Evolutionary conservation across 306 rosid species (phyloP).

Genomic region (Vigna reflexopilosa): DNA sequence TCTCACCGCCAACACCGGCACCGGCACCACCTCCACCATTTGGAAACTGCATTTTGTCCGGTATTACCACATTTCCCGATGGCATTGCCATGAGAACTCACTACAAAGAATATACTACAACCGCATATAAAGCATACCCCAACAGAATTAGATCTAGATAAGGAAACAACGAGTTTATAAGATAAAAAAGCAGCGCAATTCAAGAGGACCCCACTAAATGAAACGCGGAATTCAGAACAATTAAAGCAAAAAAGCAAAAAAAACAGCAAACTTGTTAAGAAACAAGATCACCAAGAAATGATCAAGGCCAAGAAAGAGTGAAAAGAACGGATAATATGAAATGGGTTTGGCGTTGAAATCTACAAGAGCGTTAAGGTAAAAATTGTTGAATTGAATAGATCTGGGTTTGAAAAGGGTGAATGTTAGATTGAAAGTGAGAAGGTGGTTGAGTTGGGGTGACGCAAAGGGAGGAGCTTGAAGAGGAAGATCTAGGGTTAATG

Average conservation of each 20-base stretch:
- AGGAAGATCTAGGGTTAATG: constrained; percentile 73
- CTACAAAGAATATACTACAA: constrained; percentile 48
- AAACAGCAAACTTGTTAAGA: constrained; percentile 41
- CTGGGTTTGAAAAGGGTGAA: constrained; percentile 43
- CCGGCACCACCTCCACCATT: constrained; percentile 52
- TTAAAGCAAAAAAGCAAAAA: constrained; percentile 18
- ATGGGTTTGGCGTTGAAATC: constrained; percentile 32
- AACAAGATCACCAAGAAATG: constrained; percentile 43
- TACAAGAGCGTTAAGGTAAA: not conserved
- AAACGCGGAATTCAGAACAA: constrained; percentile 47
- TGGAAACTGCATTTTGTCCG: constrained; percentile 83
- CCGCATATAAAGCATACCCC: constrained; percentile 61
- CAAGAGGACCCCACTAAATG: constrained; percentile 48
- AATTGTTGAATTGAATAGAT: constrained; percentile 51
- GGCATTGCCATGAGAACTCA: constrained; percentile 92
- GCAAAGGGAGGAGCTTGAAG: constrained; percentile 46
- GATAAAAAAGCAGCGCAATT: constrained; percentile 26
- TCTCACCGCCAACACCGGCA: constrained; percentile 57
- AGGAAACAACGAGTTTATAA: constrained; percentile 30
- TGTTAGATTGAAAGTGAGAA: constrained; percentile 36
- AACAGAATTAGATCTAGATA: constrained; percentile 51
- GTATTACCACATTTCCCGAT: constrained; percentile 77
- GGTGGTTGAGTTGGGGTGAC: constrained; percentile 51
- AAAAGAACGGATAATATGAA: not conserved
- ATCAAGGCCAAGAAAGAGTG: not conserved